phyloP scores from a whole-genome alignment of 495 filamentous ascomycete species.

The Geoglossum glabrum region DNA sequence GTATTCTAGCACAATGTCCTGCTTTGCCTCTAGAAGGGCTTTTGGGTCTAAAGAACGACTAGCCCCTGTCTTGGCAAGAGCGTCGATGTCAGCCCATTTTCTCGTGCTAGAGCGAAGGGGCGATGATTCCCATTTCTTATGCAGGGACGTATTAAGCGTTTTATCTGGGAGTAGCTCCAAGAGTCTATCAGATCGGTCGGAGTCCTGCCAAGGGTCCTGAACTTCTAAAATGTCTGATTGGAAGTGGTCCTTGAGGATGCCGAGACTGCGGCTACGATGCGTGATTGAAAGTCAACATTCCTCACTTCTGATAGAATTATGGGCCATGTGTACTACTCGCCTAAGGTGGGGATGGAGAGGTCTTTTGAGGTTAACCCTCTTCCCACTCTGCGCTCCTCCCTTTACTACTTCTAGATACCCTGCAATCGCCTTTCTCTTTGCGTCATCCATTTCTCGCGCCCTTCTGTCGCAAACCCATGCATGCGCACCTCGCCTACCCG shows the following conservation, averaged over 20 bases:
- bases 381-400: constrained; percentile 66
- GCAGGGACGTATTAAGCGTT: constrained; percentile 47
- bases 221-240: constrained; percentile 54
- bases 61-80: constrained; percentile 51
- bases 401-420: constrained; percentile 73
- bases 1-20: constrained; percentile 89
- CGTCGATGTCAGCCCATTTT: constrained; percentile 91
- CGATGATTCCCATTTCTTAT: constrained; percentile 75
- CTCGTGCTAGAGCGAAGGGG: constrained; percentile 49
- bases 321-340: constrained; percentile 19
- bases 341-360: constrained; percentile 80
- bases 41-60: constrained; percentile 41
- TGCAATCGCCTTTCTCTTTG: constrained; percentile 60
- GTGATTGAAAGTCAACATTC: neutral
- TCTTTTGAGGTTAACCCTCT: constrained; percentile 66
- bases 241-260: constrained; percentile 63
- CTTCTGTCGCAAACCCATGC: constrained; percentile 95
- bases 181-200: constrained; percentile 48
- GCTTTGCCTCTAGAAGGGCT: constrained; percentile 67
- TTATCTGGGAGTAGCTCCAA: constrained; percentile 63
- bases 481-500: constrained; percentile 85
- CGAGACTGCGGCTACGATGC: constrained; percentile 47
- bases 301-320: neutral
- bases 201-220: constrained; percentile 66
- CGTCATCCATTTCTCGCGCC: constrained; percentile 64